Conservation (phyloP, 495 filamentous ascomycete genomes). For the Hypoxylon fragiforme region DNA sequence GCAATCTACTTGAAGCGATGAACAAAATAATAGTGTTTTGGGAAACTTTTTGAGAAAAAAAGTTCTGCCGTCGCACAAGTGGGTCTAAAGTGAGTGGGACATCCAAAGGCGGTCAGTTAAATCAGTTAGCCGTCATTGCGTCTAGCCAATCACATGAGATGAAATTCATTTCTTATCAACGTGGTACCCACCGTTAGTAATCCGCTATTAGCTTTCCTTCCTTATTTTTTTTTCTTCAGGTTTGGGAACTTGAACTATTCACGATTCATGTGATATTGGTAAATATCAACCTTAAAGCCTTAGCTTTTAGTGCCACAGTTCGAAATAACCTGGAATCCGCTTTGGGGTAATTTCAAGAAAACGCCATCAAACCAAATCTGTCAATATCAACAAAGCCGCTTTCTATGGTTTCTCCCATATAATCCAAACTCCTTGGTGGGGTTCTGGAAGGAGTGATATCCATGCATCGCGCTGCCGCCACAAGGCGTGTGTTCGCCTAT, state of each 20-base stretch:
- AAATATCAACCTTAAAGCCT: not conserved
- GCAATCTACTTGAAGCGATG: not conserved
- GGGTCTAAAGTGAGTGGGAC: not conserved
- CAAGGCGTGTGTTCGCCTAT: conserved; percentile 25
- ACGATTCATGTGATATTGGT: too few species aligned
- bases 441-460: conserved; percentile 6
- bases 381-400: too few species aligned
- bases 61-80: conserved; percentile 22
- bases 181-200: too few species aligned
- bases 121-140: not conserved
- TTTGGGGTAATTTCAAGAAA: too few species aligned
- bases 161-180: not conserved
- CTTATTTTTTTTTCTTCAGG: too few species aligned
- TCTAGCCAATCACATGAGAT: conserved; percentile 8
- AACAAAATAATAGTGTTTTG: conserved; percentile 9
- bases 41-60: conserved; percentile 26
- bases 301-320: too few species aligned
- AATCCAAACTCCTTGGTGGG: conserved; percentile 10
- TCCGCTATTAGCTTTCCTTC: too few species aligned
- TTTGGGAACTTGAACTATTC: too few species aligned
- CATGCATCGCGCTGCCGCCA: conserved; percentile 35
- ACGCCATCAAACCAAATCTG: too few species aligned
- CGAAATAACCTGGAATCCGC: too few species aligned
- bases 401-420: conserved; percentile 6
- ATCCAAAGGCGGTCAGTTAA: conserved; percentile 19